Evolutionary conservation across 306 rosid species (phyloP), one percentile per base, ranked within the genome.

Genomic region (Quillaja saponaria): DNA sequence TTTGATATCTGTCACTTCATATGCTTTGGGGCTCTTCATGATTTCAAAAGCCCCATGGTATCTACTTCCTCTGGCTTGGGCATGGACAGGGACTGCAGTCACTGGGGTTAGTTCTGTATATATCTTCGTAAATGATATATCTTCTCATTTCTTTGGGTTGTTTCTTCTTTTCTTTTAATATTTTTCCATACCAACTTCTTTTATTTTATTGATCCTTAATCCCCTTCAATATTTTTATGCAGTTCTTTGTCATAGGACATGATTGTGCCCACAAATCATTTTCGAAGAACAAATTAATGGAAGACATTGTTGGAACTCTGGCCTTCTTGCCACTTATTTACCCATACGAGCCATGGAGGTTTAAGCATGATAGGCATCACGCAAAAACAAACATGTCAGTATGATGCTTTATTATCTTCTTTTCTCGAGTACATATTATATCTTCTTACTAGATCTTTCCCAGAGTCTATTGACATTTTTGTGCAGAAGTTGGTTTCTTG

Each of bases 51-150:
- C 94, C 68, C 99, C 95, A 28, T 92, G 94, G 96, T 92, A 92
- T 80, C 81, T 92, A 45, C 99, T 92, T 72, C 96, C 99, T 76
- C 72, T 92, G 68, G 99, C 99, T 63, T 92, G 99, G 99, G 99
- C 91, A 15, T 92, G 96, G 96, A 92, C 96, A 1, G 99, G 99
- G 49, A 92, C 96, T 78, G 99, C 96, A 51, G 9, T 83, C 69
- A 92, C 96, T 17, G 99, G 99, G 96, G 99, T 86, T 67, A 71
- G 96, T 84, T 73, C 78, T 42, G 8, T 47, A 44, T 38, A n/a
- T 49, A 48, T 66, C 18, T 68, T 65, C 48, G 35, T 25, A 21
- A 53, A 34, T 58, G 10, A 40, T 45, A 38, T 63, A 55, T 68
- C 12, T 62, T 53, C 7, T 35, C 31, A 10, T 17, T 49, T 39